Evolutionary conservation across 139 green algal genomes (phyloP).

Genomic region (Micractinium conductrix): DNA sequence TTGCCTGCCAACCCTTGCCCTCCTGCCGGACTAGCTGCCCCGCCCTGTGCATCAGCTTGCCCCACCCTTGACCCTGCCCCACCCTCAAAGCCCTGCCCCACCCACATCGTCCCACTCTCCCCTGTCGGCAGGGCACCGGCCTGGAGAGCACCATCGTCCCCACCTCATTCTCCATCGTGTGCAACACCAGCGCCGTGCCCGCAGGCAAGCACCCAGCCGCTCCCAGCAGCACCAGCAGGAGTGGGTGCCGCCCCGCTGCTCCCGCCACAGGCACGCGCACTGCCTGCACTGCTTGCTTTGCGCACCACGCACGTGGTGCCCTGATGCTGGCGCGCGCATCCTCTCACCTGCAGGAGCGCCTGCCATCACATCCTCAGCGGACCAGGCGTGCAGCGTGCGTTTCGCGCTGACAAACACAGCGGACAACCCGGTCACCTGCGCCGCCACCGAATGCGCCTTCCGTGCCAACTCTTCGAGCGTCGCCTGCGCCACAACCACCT

Average conservation of each 20-base stretch:
- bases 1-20: too few species aligned
- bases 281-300: too few species aligned
- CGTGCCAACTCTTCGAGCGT: slow-evolving; percentile 28
- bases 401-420: slow-evolving; percentile 38
- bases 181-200: slow-evolving; percentile 57
- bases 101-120: too few species aligned
- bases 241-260: too few species aligned
- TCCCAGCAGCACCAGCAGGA: too few species aligned
- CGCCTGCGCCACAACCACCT: slow-evolving; percentile 48
- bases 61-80: background rate
- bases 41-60: too few species aligned
- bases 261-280: too few species aligned
- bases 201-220: background rate
- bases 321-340: too few species aligned
- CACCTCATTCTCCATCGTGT: slow-evolving; percentile 47
- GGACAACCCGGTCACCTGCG: slow-evolving; percentile 50
- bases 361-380: too few species aligned
- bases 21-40: too few species aligned
- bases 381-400: slow-evolving; percentile 37
- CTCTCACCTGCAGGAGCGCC: too few species aligned
- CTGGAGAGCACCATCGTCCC: slow-evolving; percentile 34
- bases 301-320: too few species aligned
- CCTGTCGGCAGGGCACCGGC: slow-evolving; percentile 23
- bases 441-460: slow-evolving; percentile 53
- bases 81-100: background rate